Evolutionary conservation across 2,329 filamentous ascomycete genomes (phyloP), one percentile per base, ranked within the genome.

Genomic region (Didymella segeticola): DNA sequence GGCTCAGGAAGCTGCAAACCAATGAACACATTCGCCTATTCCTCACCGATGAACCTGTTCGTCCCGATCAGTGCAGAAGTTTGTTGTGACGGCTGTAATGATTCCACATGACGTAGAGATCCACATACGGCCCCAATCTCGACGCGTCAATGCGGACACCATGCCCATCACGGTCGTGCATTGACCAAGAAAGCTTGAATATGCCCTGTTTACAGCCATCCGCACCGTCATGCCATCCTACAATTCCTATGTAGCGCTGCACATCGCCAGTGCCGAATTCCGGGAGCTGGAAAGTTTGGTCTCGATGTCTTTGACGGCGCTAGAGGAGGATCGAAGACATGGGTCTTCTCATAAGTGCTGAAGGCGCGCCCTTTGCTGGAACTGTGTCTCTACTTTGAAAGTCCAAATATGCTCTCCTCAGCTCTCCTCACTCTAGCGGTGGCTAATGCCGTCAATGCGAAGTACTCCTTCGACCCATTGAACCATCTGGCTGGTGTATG

Each of bases 381-480:
- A 23, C 10, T 36, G 29, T 47, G 43, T 43, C 37, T 34, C 27
- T 37, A 48, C 29, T 22, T 31, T 23, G 25, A 15, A 19, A 9
- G 22, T 5, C 30, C 41, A 63, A 42, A 42, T 30, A 62, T 64
- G 63, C 55, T 58, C 45, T 59, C 57, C 23, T 56, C 59, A 27
- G 38, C 61, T 27, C 47, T 70, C 37, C 58, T 61, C 39, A 61
- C 64, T 34, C 57, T 72, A 50, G 59, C 60, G 53, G 47, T 71
- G 20, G 63, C 67, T 58, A 66, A 64, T 53, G 56, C 62, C 38
- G 63, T 60, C 14, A 46, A 60, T 30, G 68, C 68, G 61, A 66
- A 61, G 11, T 80, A 78, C 53, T 66, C 68, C 1, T 82, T 82
- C 63, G 71, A 82, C 48, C 79, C 79, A 9, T 64, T 82, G 17